Conservation (phyloP, 129 eudicot species). For the Ambrosia trifida region DNA sequence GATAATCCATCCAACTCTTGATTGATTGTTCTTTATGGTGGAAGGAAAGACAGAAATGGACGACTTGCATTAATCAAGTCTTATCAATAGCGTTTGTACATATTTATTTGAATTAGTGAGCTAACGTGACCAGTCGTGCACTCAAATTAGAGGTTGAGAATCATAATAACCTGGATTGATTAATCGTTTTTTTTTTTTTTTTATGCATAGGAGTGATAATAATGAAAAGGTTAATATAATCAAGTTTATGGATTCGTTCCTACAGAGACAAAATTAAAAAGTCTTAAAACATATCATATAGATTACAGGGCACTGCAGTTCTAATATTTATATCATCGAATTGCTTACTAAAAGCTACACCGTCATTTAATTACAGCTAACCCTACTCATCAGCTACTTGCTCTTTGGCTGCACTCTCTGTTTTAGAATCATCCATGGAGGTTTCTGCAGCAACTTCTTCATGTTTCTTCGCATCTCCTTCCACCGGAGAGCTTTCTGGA, state of each 20-base stretch:
- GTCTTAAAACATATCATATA: neutral
- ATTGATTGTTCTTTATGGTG: too few species aligned
- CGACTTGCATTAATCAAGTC: too few species aligned
- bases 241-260: neutral
- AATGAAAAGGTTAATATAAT: neutral
- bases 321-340: neutral
- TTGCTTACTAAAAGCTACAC: neutral
- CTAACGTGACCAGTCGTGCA: too few species aligned
- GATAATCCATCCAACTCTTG: too few species aligned
- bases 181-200: too few species aligned
- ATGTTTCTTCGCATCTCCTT: neutral
- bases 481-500: neutral
- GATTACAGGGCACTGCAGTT: neutral
- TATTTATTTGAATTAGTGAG: too few species aligned
- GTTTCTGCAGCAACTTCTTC: neutral
- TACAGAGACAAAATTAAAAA: neutral
- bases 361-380: slow-evolving; percentile 4
- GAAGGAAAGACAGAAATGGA: too few species aligned
- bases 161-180: too few species aligned
- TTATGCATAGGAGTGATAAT: too few species aligned
- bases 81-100: too few species aligned
- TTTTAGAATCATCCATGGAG: neutral
- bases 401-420: neutral
- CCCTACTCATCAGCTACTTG: slow-evolving; percentile 6
- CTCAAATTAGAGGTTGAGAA: too few species aligned